Percentiles rank a stretch among this genome's conserved stretches.
phyloP scores from a whole-genome alignment of 2,329 filamentous ascomycete genomes.

The Sporothrix curviconia region DNA sequence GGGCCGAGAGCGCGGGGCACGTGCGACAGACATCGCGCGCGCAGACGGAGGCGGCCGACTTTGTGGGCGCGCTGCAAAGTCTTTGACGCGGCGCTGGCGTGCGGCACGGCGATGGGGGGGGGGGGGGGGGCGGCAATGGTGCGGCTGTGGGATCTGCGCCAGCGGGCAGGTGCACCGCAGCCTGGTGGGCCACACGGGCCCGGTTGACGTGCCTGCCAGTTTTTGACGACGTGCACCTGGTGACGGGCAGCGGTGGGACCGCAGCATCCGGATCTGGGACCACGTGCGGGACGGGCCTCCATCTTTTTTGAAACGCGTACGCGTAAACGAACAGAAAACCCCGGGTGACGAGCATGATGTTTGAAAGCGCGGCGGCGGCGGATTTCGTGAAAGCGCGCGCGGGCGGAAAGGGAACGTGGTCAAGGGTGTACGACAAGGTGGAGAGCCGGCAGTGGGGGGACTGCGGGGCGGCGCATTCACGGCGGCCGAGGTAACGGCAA shows the following conservation, averaged over 20 bases:
- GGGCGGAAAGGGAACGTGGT: constrained; percentile 87
- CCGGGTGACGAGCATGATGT: constrained; percentile 96
- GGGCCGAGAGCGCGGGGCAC: constrained; percentile 35
- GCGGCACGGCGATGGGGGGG: constrained; percentile 95
- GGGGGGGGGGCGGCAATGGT: constrained; percentile 98
- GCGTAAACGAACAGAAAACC: constrained; percentile 89
- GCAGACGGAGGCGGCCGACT: constrained; percentile 77
- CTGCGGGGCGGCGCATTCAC: constrained; percentile 77
- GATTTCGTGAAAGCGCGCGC: constrained; percentile 86
- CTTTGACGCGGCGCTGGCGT: constrained; percentile 91
- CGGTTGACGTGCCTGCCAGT: constrained; percentile 90
- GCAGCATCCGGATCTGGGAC: constrained; percentile 98
- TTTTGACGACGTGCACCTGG: constrained; percentile 91
- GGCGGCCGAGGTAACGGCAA: constrained; percentile 60
- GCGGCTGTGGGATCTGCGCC: constrained; percentile 87
- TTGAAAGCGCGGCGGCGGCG: constrained; percentile 81
- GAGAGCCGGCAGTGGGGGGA: no score
- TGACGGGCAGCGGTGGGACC: constrained; percentile 87
- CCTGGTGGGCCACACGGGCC: constrained; percentile 89
- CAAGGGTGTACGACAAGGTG: constrained; percentile 96
- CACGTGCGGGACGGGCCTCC: constrained; percentile 87
- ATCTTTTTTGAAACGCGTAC: constrained; percentile 94
- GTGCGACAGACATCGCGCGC: constrained; percentile 67
- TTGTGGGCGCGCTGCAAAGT: constrained; percentile 92
- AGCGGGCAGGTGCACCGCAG: constrained; percentile 96